Evolutionary conservation across 768 basidiomycete species (phyloP).

Genomic region (Podaxis sp.): DNA sequence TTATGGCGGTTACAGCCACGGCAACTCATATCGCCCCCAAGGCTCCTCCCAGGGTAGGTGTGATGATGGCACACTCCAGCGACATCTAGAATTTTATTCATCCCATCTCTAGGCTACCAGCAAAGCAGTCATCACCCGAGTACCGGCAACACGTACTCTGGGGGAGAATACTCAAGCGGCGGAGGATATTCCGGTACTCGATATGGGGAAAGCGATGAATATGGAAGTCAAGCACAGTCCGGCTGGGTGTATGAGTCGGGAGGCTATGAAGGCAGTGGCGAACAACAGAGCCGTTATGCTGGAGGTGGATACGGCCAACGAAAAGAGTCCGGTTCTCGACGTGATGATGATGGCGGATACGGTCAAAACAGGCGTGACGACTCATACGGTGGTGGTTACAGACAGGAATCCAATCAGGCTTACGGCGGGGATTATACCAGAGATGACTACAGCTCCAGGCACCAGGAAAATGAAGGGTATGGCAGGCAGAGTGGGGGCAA

Average conservation of each 20-base stretch:
- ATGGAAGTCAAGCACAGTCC: conserved; percentile 3
- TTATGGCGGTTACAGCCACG: conserved; percentile 31
- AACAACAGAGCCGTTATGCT: conserved; percentile 7
- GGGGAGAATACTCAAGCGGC: neutral
- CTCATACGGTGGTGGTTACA: conserved; percentile 10
- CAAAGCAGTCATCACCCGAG: neutral
- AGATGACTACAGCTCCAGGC: conserved; percentile 15
- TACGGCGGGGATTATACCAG: neutral
- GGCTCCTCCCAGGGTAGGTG: conserved; percentile 5
- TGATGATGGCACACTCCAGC: neutral
- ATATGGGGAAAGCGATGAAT: neutral
- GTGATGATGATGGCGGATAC: neutral
- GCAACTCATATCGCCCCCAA: conserved; percentile 11
- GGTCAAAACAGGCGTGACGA: neutral
- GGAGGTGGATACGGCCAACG: conserved; percentile 1
- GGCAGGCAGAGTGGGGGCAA: conserved; percentile 11
- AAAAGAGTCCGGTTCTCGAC: neutral
- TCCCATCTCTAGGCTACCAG: neutral
- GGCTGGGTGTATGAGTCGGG: conserved; percentile 2
- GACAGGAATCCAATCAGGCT: neutral
- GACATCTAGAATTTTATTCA: neutral
- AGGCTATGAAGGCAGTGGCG: neutral
- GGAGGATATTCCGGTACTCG: conserved; percentile 9
- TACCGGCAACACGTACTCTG: neutral
- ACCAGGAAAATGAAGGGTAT: conserved; percentile 10